Evolutionary conservation across 164 flowering plant genomes (phyloP).

Genomic region (Berberis thunbergii): DNA sequence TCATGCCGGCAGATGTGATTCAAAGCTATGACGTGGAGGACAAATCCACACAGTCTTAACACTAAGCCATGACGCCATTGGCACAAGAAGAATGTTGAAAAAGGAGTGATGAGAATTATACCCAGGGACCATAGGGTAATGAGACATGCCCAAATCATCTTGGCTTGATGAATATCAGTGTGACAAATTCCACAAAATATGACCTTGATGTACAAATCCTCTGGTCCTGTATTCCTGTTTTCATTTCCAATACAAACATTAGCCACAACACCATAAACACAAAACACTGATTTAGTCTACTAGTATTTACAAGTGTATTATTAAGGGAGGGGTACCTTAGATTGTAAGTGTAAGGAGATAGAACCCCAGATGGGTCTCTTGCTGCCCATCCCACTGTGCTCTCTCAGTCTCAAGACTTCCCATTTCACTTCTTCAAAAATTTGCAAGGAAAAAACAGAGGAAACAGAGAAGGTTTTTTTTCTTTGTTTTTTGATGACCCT

Average conservation of each 20-base stretch:
- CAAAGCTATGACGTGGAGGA: no score
- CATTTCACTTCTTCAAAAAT: background rate
- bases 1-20: no score
- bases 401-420: slow-evolving; percentile 13
- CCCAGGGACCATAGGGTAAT: slow-evolving; percentile 23
- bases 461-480: background rate
- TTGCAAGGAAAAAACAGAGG: background rate
- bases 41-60: no score
- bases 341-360: slow-evolving; percentile 13
- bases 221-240: slow-evolving; percentile 72
- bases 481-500: background rate
- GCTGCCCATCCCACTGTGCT: slow-evolving; percentile 15
- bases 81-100: background rate
- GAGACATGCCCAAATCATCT: slow-evolving; percentile 18
- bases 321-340: slow-evolving; percentile 1
- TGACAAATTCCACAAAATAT: slow-evolving; percentile 13
- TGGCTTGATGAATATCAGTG: slow-evolving; percentile 15
- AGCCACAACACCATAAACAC: background rate
- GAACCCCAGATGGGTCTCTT: slow-evolving; percentile 13
- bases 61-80: no score
- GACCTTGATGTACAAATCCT: slow-evolving; percentile 54
- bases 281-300: background rate
- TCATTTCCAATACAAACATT: background rate
- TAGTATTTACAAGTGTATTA: background rate
- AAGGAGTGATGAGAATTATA: slow-evolving; percentile 12